Conservation (phyloP, 768 basidiomycete genomes). For the Mycena capillaripes region DNA sequence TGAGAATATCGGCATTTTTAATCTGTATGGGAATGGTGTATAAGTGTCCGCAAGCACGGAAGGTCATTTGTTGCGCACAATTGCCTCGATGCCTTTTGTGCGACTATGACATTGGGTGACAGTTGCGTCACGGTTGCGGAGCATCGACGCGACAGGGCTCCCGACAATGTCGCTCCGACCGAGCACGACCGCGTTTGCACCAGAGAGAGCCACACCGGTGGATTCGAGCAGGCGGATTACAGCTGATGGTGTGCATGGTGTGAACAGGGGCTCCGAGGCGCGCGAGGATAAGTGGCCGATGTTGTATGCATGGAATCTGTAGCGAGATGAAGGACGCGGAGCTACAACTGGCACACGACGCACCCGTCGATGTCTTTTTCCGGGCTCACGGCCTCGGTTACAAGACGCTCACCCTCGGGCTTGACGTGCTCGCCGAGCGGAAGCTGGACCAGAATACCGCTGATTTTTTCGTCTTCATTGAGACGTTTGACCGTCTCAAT, state of each 20-base stretch:
- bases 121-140: conserved; percentile 92
- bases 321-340: conserved; percentile 7
- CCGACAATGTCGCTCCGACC: conserved; percentile 99
- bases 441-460: conserved; percentile 95
- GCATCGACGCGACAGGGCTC: conserved; percentile 92
- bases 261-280: conserved; percentile 89
- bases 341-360: conserved; percentile 39
- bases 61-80: conserved; percentile 64
- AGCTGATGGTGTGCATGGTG: conserved; percentile 96
- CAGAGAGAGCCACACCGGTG: conserved; percentile 82
- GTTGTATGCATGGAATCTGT: conserved; percentile 97
- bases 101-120: conserved; percentile 98
- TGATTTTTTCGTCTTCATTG: conserved; percentile 85
- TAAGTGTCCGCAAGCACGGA: conserved; percentile 6
- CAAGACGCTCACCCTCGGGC: conserved; percentile 85
- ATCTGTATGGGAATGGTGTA: conserved; percentile 62
- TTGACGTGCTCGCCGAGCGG: conserved; percentile 90
- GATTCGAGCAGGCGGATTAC: conserved; percentile 92
- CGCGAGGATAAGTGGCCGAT: conserved; percentile 95
- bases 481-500: conserved; percentile 83
- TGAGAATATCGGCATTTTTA: conserved; percentile 89
- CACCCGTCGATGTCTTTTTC: conserved; percentile 98
- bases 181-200: conserved; percentile 90
- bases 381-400: conserved; percentile 95
- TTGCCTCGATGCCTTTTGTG: conserved; percentile 83